These are phyloP conservation scores for Schizochytrium sp. DNA, from an alignment of 108 stramenopile genomes.

Conservation along the genomic window DNA sequence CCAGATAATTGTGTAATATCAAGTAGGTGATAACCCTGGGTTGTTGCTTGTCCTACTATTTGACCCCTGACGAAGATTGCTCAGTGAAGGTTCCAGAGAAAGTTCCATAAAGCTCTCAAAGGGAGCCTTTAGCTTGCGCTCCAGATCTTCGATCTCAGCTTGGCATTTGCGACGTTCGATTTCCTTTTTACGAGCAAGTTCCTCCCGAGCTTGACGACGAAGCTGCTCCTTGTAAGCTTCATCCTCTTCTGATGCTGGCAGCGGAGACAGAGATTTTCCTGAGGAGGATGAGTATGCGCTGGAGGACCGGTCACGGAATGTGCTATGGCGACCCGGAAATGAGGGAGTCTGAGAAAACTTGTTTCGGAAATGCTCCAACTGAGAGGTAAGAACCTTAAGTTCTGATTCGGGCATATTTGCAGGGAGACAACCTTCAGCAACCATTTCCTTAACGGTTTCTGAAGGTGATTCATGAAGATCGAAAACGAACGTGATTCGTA, in stretches of 20 bases:
- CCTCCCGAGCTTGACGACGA: background rate
- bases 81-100: no score
- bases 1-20: no score
- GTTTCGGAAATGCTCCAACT: slow-evolving; percentile 38
- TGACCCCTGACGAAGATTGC: no score
- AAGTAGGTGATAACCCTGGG: no score
- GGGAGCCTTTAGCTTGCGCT: slow-evolving; percentile 39
- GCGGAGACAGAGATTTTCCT: background rate
- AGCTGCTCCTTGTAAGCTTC: background rate
- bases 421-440: background rate
- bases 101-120: background rate
- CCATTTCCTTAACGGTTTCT: slow-evolving; percentile 40
- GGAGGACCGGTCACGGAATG: slow-evolving; percentile 20
- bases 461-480: slow-evolving; percentile 11
- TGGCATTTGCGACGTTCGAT: background rate
- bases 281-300: slow-evolving; percentile 7
- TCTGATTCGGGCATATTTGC: slow-evolving; percentile 1
- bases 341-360: background rate
- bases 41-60: no score
- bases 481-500: background rate
- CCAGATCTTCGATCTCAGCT: background rate
- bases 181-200: background rate
- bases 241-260: background rate
- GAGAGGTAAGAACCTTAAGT: background rate
- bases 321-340: background rate